These are phyloP conservation scores for Schwanniomyces polymorphus DNA, from an alignment of 805 yeast species.

Conservation along the genomic window DNA sequence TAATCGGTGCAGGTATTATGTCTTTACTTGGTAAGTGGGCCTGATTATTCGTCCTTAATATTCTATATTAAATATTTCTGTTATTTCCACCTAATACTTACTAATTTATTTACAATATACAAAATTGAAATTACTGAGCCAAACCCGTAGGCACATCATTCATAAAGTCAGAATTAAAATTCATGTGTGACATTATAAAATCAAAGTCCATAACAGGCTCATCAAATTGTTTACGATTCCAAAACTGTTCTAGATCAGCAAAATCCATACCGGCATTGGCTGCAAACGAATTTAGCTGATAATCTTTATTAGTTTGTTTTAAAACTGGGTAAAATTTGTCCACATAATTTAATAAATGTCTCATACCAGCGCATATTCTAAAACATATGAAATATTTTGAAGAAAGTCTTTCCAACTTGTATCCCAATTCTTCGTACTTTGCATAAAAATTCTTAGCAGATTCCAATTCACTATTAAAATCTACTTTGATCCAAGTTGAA, in stretches of 20 bases:
- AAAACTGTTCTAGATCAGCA: background rate
- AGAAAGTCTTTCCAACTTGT: background rate
- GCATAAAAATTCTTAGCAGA: background rate
- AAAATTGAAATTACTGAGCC: background rate
- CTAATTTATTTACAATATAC: no score
- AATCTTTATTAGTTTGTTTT: background rate
- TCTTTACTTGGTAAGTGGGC: conserved; percentile 79
- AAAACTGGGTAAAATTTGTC: background rate
- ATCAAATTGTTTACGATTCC: background rate
- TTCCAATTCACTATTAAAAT: conserved; percentile 1
- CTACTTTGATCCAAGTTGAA: conserved; percentile 1
- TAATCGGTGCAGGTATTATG: conserved; percentile 74
- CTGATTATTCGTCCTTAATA: conserved; percentile 12
- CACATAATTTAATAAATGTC: background rate
- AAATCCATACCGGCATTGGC: background rate
- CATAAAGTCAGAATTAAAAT: background rate
- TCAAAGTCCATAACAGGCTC: background rate
- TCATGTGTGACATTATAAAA: background rate
- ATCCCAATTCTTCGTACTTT: conserved; percentile 1
- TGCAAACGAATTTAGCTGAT: background rate
- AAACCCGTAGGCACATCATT: background rate
- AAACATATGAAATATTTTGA: conserved; percentile 1
- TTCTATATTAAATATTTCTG: background rate
- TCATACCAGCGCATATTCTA: background rate
- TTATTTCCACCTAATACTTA: background rate